phyloP scores from a whole-genome alignment of 179 eudicot genomes.

The Vitellaria paradoxa region DNA sequence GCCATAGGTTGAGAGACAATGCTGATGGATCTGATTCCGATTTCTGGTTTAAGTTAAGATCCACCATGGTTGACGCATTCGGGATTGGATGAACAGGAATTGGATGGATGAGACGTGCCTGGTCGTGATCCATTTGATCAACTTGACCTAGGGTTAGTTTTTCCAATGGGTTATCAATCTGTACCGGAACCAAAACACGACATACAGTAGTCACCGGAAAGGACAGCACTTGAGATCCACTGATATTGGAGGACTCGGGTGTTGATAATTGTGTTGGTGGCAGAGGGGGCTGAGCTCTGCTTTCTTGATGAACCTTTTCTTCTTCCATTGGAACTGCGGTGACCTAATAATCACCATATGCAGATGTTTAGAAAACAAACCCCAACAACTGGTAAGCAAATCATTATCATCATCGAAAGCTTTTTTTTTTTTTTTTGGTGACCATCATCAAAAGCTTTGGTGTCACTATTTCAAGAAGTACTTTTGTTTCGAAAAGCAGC shows the following conservation, averaged over 20 bases:
- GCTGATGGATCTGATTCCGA: slow-evolving; percentile 23
- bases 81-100: slow-evolving; percentile 26
- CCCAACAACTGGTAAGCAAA: neutral
- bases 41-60: slow-evolving; percentile 36
- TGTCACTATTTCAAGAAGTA: neutral
- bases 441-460: neutral
- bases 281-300: slow-evolving; percentile 15
- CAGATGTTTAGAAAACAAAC: neutral
- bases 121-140: slow-evolving; percentile 10
- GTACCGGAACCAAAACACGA: slow-evolving; percentile 25
- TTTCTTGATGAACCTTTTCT: slow-evolving; percentile 27
- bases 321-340: slow-evolving; percentile 40
- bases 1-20: slow-evolving; percentile 55
- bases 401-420: neutral
- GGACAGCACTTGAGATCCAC: slow-evolving; percentile 26
- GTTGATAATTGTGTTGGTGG: slow-evolving; percentile 15
- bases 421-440: too few relatives aligned
- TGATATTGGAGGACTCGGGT: slow-evolving; percentile 13
- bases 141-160: slow-evolving; percentile 11
- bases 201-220: slow-evolving; percentile 21
- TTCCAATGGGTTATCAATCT: slow-evolving; percentile 22
- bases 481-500: neutral
- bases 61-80: slow-evolving; percentile 22
- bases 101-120: slow-evolving; percentile 26
- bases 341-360: slow-evolving; percentile 33